phyloP scores from a whole-genome alignment of 139 green algal species.

The Marvania coccoides region DNA sequence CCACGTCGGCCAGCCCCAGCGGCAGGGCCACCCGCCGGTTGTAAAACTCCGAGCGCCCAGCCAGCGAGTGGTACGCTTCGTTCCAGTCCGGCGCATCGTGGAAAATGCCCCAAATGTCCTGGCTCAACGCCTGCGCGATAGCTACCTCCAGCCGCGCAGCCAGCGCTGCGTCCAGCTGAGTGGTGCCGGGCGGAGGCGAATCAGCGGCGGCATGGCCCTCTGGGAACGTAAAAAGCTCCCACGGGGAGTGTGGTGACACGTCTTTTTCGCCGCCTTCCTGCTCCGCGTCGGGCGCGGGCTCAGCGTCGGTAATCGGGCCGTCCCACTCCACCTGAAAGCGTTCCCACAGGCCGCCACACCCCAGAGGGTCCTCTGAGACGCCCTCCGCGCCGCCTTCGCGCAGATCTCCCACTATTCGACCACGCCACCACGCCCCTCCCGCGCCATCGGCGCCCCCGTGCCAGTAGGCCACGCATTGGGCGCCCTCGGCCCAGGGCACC shows the following conservation, averaged over 20 bases:
- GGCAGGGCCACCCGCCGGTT: constrained; percentile 38
- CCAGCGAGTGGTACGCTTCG: constrained; percentile 5
- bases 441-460: constrained; percentile 10
- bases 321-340: constrained; percentile 35
- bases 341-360: constrained; percentile 37
- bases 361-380: constrained; percentile 18
- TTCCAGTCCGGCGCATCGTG: not conserved
- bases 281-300: not conserved
- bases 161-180: not conserved
- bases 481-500: constrained; percentile 20
- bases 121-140: not conserved
- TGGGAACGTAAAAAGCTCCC: constrained; percentile 30
- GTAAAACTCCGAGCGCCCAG: constrained; percentile 3
- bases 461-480: constrained; percentile 35
- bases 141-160: not conserved
- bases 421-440: constrained; percentile 27
- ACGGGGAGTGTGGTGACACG: constrained; percentile 19
- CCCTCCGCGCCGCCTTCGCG: not conserved
- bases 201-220: constrained; percentile 5
- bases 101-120: constrained; percentile 12
- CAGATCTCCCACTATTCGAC: constrained; percentile 8
- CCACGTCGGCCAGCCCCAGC: constrained; percentile 28
- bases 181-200: not conserved
- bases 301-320: not conserved
- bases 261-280: not conserved